Percentiles rank a stretch among this genome's conserved stretches.
Evolutionary conservation across 1,284 basidiomycete species (phyloP).

Genomic region (Cutaneotrichosporon sp.): DNA sequence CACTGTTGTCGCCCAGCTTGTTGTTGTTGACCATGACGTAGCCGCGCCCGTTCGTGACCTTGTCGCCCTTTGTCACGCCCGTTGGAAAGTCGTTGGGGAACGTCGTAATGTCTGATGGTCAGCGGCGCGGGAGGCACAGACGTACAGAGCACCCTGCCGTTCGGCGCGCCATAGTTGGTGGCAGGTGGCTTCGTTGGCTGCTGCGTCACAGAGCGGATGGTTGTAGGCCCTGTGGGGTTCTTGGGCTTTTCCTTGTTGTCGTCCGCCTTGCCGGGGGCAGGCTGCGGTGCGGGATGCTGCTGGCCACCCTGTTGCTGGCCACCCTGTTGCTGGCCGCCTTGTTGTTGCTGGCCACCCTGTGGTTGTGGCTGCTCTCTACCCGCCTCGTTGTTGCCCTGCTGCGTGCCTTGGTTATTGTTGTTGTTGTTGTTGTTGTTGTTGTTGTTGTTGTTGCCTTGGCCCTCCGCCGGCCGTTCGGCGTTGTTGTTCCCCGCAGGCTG

Average conservation of each 20-base stretch:
- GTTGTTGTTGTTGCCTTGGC: neutral
- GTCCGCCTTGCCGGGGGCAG: neutral
- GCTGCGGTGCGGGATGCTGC: no score
- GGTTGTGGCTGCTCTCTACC: no score
- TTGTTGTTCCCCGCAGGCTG: neutral
- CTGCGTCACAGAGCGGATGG: no score
- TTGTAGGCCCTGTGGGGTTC: no score
- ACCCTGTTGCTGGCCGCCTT: neutral
- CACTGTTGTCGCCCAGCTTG: conserved; percentile 28
- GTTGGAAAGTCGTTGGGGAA: conserved; percentile 30
- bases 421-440: neutral
- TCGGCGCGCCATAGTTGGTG: neutral
- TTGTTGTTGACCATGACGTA: conserved; percentile 26
- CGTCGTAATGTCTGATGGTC: conserved; percentile 24
- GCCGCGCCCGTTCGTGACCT: conserved; percentile 9
- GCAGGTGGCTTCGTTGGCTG: neutral
- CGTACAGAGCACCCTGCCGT: neutral
- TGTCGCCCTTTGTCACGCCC: neutral
- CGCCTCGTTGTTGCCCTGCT: no score
- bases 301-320: neutral
- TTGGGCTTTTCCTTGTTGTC: neutral
- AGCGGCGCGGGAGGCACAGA: neutral
- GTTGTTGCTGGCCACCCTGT: no score
- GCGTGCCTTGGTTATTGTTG: no score
- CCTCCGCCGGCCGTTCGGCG: neutral